Evolutionary conservation across 2,329 filamentous ascomycete genomes (phyloP).

Genomic region (Cordyceps fumosorosea): DNA sequence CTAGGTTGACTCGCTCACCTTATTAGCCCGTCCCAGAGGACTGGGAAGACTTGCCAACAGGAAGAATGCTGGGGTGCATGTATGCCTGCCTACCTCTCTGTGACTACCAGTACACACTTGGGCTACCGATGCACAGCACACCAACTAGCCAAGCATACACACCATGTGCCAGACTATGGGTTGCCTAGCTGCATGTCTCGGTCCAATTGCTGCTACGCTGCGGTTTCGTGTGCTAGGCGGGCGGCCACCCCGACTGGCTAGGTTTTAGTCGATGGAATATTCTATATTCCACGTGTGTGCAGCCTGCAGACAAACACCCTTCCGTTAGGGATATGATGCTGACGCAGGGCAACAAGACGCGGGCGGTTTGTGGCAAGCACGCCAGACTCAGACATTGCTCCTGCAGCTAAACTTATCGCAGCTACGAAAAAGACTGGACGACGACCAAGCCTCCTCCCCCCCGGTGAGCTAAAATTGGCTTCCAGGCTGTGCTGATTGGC

Average conservation of each 20-base stretch:
- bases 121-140: not conserved
- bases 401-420: no score
- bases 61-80: not conserved
- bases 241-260: not conserved
- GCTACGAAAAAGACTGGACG: no score
- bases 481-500: not conserved
- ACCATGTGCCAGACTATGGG: not conserved
- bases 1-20: not conserved
- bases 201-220: not conserved
- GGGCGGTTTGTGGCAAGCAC: no score
- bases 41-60: not conserved
- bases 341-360: not conserved
- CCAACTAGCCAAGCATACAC: not conserved
- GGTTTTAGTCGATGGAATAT: constrained; percentile 1
- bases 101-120: no score
- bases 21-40: not conserved
- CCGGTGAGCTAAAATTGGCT: not conserved
- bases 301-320: not conserved
- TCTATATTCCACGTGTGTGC: constrained; percentile 2
- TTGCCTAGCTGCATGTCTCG: not conserved
- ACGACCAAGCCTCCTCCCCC: not conserved
- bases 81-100: no score
- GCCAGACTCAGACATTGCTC: no score
- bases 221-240: constrained; percentile 1
- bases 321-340: not conserved